phyloP scores from a whole-genome alignment of 495 filamentous ascomycete species.

The Penicillium atrosanguineum region DNA sequence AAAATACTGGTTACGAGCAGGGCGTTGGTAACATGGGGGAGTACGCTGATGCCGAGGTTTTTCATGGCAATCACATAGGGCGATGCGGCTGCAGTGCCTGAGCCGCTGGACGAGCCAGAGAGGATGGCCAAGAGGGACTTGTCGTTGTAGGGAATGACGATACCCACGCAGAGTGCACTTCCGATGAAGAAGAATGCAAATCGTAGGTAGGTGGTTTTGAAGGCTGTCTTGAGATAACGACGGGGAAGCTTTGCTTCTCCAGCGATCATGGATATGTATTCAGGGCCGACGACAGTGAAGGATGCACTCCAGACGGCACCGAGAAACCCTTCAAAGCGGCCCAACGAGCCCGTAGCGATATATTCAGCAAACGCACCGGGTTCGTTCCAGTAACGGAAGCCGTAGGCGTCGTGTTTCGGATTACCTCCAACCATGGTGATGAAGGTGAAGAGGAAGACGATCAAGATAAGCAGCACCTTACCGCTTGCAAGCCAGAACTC shows the following conservation, averaged over 20 bases:
- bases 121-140: conserved; percentile 44
- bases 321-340: conserved; percentile 69
- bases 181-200: conserved; percentile 72
- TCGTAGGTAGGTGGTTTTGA: conserved; percentile 70
- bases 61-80: conserved; percentile 85
- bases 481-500: conserved; percentile 69
- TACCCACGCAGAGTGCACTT: conserved; percentile 63
- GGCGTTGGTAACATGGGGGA: conserved; percentile 74
- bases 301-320: conserved; percentile 56
- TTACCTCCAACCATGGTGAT: conserved; percentile 70
- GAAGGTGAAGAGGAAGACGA: conserved; percentile 40
- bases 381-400: conserved; percentile 58
- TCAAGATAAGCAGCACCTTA: conserved; percentile 68
- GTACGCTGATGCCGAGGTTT: conserved; percentile 57
- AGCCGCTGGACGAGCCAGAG: conserved; percentile 20
- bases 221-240: conserved; percentile 49
- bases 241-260: conserved; percentile 74
- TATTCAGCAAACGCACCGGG: conserved; percentile 40
- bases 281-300: conserved; percentile 52
- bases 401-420: conserved; percentile 64
- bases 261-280: conserved; percentile 77
- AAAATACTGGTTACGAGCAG: conserved; percentile 69
- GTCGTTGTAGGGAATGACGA: conserved; percentile 61
- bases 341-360: conserved; percentile 56
- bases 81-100: conserved; percentile 55